Evolutionary conservation across 345 rosid species (phyloP), one percentile per base, ranked within the genome.

Genomic region (Citrus glauca): DNA sequence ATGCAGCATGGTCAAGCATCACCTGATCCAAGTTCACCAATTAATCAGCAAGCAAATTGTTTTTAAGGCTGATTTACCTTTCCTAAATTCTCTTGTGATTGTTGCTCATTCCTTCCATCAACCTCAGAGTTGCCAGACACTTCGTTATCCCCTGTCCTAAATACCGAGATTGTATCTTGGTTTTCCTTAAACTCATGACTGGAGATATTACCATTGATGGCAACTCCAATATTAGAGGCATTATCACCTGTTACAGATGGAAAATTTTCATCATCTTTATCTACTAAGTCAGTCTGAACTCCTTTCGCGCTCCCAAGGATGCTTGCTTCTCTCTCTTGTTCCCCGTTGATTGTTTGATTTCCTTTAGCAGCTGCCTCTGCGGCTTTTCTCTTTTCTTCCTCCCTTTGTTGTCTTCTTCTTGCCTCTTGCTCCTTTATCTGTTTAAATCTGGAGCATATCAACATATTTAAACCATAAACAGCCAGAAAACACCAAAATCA

Each of bases 391-490:
- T 80, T 84, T 77, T 87, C 94, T 77, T 86, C 88, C 85, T 91
- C 98, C 80, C 81, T 87, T 80, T 91, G 88, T 68, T 9, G 86
- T 78, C 67, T 90, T 88, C 83, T 88, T 86, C 86, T 93, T 27
- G 87, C 90, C 83, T 95, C 98, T 85, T 91, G 89, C 89, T 93
- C 97, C 85, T 92, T 95, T 62, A 92, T 48, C 80, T 82, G 82
- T 81, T 86, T 92, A 86, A 95, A 95, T 86, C 99, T 92, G 88
- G 60, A 72, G 42, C 30, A 60, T 6, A 84, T 74, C 19, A 40
- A 75, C 20, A 76, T 3, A 73, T 77, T 78, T 73, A 79, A 77
- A 66, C 42, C 7, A 30, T 17, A 69, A 77, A 62, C 64, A 83
- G 71, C 63, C n/a, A n/a, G 48, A 57, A 53, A 25, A 63, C 13